phyloP scores from a whole-genome alignment of 2,329 filamentous ascomycete genomes.

The Fusarium sacchari region DNA sequence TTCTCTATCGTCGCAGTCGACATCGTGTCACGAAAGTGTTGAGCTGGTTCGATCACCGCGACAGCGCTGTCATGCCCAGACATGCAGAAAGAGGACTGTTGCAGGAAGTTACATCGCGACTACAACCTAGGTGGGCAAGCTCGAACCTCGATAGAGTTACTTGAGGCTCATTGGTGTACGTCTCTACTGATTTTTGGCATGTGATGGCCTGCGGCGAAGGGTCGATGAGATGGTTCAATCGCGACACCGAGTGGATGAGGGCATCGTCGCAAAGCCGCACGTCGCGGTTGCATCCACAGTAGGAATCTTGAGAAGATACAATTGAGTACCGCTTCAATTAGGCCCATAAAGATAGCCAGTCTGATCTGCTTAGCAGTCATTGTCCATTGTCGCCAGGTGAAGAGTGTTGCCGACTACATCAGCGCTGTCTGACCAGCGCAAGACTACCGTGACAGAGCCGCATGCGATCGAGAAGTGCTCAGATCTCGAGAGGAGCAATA shows the following conservation, averaged over 20 bases:
- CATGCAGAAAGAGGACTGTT: accelerated
- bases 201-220: accelerated
- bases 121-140: accelerated
- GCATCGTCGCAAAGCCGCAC: too few relatives aligned
- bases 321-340: accelerated
- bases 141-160: accelerated
- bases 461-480: background rate
- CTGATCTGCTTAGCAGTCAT: background rate
- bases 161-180: too few relatives aligned
- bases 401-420: background rate
- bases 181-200: too few relatives aligned
- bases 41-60: too few relatives aligned
- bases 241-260: background rate
- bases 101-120: accelerated
- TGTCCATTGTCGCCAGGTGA: too few relatives aligned
- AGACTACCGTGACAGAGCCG: background rate
- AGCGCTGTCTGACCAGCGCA: background rate
- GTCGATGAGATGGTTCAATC: background rate
- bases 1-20: too few relatives aligned
- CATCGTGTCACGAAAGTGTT: background rate
- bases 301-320: background rate
- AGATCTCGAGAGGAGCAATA: accelerated
- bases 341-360: too few relatives aligned
- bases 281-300: too few relatives aligned
- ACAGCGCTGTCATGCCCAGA: too few relatives aligned